Conservation (phyloP, 2,329 filamentous ascomycete genomes). For the Pleurostoma richardsiae region DNA sequence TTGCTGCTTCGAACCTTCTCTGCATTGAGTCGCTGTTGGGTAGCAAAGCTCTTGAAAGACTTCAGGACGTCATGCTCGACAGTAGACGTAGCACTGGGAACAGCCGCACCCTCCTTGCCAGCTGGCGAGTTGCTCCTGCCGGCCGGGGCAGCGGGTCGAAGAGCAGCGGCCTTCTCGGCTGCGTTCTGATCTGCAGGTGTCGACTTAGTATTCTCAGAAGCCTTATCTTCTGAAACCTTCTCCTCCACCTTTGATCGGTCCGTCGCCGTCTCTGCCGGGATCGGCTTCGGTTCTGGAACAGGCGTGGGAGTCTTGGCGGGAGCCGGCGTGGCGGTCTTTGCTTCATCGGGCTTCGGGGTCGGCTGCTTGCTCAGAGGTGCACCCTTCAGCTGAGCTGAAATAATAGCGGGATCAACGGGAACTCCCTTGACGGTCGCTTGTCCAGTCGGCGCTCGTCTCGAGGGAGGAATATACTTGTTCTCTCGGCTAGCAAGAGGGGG, state of each 20-base stretch:
- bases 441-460: conserved; percentile 71
- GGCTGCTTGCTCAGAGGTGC: conserved; percentile 34
- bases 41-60: conserved; percentile 61
- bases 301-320: conserved; percentile 16
- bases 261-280: conserved; percentile 14
- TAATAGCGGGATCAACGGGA: conserved; percentile 83
- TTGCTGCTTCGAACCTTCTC: conserved; percentile 54
- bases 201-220: conserved; percentile 20
- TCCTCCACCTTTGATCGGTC: conserved; percentile 15
- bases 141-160: conserved; percentile 26
- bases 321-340: conserved; percentile 16
- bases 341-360: conserved; percentile 28
- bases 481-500: conserved; percentile 55
- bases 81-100: conserved; percentile 52
- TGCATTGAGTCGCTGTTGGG: conserved; percentile 46
- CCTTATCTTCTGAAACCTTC: conserved; percentile 22
- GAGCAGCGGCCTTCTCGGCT: conserved; percentile 8
- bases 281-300: conserved; percentile 22
- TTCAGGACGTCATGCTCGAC: conserved; percentile 58
- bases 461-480: conserved; percentile 86
- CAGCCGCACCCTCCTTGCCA: conserved; percentile 28
- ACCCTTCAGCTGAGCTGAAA: conserved; percentile 71
- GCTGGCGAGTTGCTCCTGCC: conserved; percentile 35
- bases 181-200: conserved; percentile 14
- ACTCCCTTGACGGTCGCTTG: conserved; percentile 70